Conservation (phyloP, 176 grass and related monocot genomes). For the Pontederia crassipes region DNA sequence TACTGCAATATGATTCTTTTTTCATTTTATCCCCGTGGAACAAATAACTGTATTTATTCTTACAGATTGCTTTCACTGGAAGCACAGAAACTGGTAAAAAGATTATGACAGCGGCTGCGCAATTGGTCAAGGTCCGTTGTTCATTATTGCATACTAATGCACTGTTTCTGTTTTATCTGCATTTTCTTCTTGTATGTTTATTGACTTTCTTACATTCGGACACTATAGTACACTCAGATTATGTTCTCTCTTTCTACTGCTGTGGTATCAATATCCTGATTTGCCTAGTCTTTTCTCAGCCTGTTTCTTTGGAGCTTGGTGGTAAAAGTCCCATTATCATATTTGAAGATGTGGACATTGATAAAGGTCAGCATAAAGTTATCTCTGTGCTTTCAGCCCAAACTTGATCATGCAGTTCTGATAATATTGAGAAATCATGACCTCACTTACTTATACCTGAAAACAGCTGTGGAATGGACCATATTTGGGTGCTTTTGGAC, state of each 20-base stretch:
- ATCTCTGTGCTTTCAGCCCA: background rate
- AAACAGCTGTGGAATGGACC: conserved; percentile 94
- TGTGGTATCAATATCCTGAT: conserved; percentile 5
- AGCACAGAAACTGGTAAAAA: conserved; percentile 83
- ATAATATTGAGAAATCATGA: conserved; percentile 7
- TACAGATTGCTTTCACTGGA: conserved; percentile 90
- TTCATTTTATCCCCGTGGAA: conserved; percentile 10
- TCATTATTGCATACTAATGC: background rate
- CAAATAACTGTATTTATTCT: conserved; percentile 23
- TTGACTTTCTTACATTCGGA: background rate
- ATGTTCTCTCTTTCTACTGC: background rate
- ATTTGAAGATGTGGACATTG: conserved; percentile 96
- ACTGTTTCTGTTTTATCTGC: background rate
- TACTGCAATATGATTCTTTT: background rate
- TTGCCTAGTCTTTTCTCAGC: conserved; percentile 42
- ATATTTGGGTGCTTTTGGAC: conserved; percentile 99
- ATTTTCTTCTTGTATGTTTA: background rate
- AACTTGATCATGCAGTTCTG: background rate
- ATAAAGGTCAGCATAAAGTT: conserved; percentile 50
- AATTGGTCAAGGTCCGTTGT: conserved; percentile 68
- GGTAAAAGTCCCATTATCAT: conserved; percentile 97
- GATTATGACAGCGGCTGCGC: conserved; percentile 83
- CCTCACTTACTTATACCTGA: conserved; percentile 22
- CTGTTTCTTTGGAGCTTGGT: conserved; percentile 94
- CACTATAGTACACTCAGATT: background rate